phyloP scores from a whole-genome alignment of 1,139 yeast genomes.

The Komagataea norvegica region DNA sequence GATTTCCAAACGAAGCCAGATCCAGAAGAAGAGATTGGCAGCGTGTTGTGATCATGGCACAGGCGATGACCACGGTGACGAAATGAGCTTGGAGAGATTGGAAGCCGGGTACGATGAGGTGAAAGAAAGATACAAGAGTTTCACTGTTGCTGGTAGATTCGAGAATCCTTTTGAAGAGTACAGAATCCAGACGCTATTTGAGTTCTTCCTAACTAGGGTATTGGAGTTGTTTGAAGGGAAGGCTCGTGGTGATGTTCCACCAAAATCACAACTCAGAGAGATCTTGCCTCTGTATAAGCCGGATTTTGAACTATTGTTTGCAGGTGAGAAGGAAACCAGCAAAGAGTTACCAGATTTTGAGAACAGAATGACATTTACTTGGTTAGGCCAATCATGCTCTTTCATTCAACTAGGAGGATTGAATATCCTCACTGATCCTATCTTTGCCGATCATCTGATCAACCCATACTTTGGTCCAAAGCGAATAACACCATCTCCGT shows the following conservation, averaged over 20 bases:
- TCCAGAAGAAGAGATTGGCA: constrained; percentile 16
- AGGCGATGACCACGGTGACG: constrained; percentile 20
- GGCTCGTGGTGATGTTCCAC: constrained; percentile 66
- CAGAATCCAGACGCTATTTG: constrained; percentile 83
- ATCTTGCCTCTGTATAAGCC: constrained; percentile 59
- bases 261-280: constrained; percentile 42
- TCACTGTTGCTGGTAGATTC: constrained; percentile 71
- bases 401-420: constrained; percentile 66
- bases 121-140: constrained; percentile 35
- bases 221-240: constrained; percentile 61
- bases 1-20: constrained; percentile 46
- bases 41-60: background rate
- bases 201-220: constrained; percentile 68
- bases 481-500: constrained; percentile 70
- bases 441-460: constrained; percentile 66
- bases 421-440: constrained; percentile 80
- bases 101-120: constrained; percentile 16
- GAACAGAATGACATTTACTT: constrained; percentile 63
- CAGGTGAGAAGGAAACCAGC: constrained; percentile 12
- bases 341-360: constrained; percentile 32
- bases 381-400: constrained; percentile 93
- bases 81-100: constrained; percentile 7
- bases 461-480: constrained; percentile 71
- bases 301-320: constrained; percentile 36
- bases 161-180: constrained; percentile 93